Conservation (phyloP, 148 eudicot genomes). For the Rhododendron ferrugineum region DNA sequence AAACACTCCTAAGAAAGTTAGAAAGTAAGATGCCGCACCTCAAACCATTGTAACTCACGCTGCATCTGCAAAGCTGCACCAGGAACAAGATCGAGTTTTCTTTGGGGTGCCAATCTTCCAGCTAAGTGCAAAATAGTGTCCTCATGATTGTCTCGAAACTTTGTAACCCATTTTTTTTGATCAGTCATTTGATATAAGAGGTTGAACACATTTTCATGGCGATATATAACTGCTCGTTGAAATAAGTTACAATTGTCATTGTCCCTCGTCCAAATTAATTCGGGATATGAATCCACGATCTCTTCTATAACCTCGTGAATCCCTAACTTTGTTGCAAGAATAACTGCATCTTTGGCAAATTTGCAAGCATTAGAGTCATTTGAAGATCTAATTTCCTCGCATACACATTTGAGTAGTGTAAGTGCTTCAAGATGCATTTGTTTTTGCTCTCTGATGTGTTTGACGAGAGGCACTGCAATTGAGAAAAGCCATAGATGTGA, state of each 20-base stretch:
- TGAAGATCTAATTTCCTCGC: neutral
- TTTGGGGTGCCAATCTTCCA: neutral
- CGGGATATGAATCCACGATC: too few species aligned
- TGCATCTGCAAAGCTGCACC: neutral
- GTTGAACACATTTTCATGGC: neutral
- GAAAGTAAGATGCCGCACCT: neutral
- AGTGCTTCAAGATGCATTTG: neutral
- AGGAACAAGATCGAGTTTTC: neutral
- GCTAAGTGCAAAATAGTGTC: neutral
- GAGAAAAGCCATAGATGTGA: neutral
- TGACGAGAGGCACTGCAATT: neutral
- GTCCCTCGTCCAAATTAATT: too few species aligned
- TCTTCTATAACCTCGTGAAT: too few species aligned
- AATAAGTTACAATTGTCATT: neutral
- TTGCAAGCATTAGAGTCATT: too few species aligned
- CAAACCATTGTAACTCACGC: neutral
- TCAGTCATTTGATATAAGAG: too few species aligned
- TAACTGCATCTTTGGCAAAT: too few species aligned
- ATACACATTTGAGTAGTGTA: neutral
- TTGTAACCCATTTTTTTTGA: neutral
- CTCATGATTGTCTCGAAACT: neutral
- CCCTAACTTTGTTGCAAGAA: too few species aligned
- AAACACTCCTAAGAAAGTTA: neutral
- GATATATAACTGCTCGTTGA: neutral
- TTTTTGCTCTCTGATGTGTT: neutral